A percentile compares a stretch with the other conserved stretches of the same genome.
These are phyloP conservation scores for Trichothecium sympodiale DNA, from an alignment of 2,329 filamentous ascomycete genomes.

Conservation along the genomic window DNA sequence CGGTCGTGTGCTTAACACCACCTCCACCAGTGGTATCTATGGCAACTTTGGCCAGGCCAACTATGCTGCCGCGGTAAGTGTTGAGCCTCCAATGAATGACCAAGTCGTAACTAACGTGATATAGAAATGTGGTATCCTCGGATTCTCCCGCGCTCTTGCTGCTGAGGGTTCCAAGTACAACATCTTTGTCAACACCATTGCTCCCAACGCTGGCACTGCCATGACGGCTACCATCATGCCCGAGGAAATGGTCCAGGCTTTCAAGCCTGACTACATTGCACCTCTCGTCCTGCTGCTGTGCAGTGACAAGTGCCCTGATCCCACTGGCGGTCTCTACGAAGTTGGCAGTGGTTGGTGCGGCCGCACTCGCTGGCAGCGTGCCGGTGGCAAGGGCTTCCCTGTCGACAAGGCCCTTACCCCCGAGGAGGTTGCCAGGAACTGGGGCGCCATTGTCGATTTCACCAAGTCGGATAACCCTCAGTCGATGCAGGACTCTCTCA, in stretches of 20 bases:
- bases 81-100: not conserved
- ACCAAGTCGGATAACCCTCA: constrained; percentile 78
- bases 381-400: constrained; percentile 83
- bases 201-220: constrained; percentile 89
- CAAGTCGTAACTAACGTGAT: constrained; percentile 9
- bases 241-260: constrained; percentile 94
- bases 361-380: constrained; percentile 88
- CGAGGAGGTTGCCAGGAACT: constrained; percentile 68
- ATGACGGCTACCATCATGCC: constrained; percentile 94
- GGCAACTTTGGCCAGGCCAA: constrained; percentile 99
- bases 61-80: constrained; percentile 75
- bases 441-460: constrained; percentile 74
- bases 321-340: constrained; percentile 84
- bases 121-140: constrained; percentile 83
- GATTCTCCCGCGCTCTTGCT: constrained; percentile 86
- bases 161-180: constrained; percentile 94
- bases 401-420: constrained; percentile 73
- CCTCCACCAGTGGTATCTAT: constrained; percentile 94
- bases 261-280: constrained; percentile 98
- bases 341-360: constrained; percentile 90
- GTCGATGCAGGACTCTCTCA: constrained; percentile 63
- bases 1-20: constrained; percentile 91
- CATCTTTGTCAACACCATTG: constrained; percentile 96
- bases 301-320: constrained; percentile 76
- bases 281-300: constrained; percentile 77